Evolutionary conservation across 768 basidiomycete species (phyloP).

Genomic region (Suillus subalutaceus): DNA sequence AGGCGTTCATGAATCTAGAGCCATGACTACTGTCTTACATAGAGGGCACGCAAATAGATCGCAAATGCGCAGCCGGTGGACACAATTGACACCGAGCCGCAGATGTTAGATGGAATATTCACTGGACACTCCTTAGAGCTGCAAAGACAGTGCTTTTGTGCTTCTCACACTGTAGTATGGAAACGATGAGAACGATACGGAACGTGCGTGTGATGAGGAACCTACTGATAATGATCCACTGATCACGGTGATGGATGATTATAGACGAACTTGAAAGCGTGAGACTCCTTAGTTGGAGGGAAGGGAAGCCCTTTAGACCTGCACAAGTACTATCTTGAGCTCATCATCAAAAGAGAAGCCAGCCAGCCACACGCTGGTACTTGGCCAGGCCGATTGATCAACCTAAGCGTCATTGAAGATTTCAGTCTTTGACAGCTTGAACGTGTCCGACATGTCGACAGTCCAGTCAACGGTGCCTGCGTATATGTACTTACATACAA

Average conservation of each 20-base stretch:
- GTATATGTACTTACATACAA: neutral
- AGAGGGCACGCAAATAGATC: no score
- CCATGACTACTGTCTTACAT: no score
- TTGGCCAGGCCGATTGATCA: neutral
- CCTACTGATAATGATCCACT: neutral
- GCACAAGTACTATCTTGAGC: neutral
- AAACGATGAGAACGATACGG: neutral
- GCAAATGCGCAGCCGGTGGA: no score
- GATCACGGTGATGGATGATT: neutral
- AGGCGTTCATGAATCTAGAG: no score
- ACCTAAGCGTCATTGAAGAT: neutral
- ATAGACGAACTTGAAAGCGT: neutral
- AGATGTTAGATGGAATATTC: no score
- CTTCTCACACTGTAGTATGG: no score
- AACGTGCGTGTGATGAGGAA: neutral
- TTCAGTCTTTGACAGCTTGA: neutral
- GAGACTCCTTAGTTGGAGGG: neutral
- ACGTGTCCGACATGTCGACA: neutral
- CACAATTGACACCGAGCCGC: no score
- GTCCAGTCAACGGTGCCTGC: neutral
- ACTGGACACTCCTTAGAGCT: no score
- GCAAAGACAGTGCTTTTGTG: no score
- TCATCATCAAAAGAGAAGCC: neutral
- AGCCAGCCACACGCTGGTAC: neutral
- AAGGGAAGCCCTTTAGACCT: neutral